phyloP scores from a whole-genome alignment of 2,329 filamentous ascomycete genomes.

The Pseudocercospora cruenta region DNA sequence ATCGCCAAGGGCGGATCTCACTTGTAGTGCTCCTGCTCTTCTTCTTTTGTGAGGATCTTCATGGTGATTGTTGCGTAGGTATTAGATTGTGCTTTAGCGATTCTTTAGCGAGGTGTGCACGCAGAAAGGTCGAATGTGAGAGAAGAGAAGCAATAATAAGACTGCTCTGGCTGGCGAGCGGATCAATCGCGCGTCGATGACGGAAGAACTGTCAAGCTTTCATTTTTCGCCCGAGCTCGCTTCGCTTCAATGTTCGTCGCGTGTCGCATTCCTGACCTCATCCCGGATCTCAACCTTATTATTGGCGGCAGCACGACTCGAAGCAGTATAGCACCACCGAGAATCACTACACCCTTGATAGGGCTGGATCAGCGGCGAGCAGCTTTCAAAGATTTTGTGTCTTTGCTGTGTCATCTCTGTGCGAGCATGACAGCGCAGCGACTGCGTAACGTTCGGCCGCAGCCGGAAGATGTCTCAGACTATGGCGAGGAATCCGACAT shows the following conservation, averaged over 20 bases:
- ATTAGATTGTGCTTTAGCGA: not conserved
- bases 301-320: not conserved
- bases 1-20: constrained; percentile 40
- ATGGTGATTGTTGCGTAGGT: constrained; percentile 53
- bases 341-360: not conserved
- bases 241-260: not conserved
- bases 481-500: constrained; percentile 13
- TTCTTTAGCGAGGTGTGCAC: not conserved
- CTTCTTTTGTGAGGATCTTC: constrained; percentile 95
- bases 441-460: constrained; percentile 26
- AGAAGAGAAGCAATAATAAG: not conserved
- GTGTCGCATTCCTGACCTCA: not conserved
- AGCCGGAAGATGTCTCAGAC: constrained; percentile 17
- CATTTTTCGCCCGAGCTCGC: too few relatives aligned
- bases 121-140: not conserved
- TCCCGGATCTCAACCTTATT: not conserved
- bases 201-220: not conserved
- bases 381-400: not conserved
- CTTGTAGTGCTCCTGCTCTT: constrained; percentile 84
- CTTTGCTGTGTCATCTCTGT: constrained; percentile 1
- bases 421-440: constrained; percentile 13
- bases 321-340: not conserved
- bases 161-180: not conserved
- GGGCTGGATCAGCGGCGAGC: not conserved
- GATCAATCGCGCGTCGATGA: not conserved